phyloP scores from a whole-genome alignment of 2,329 filamentous ascomycete genomes.

The Epichloe glyceriae region DNA sequence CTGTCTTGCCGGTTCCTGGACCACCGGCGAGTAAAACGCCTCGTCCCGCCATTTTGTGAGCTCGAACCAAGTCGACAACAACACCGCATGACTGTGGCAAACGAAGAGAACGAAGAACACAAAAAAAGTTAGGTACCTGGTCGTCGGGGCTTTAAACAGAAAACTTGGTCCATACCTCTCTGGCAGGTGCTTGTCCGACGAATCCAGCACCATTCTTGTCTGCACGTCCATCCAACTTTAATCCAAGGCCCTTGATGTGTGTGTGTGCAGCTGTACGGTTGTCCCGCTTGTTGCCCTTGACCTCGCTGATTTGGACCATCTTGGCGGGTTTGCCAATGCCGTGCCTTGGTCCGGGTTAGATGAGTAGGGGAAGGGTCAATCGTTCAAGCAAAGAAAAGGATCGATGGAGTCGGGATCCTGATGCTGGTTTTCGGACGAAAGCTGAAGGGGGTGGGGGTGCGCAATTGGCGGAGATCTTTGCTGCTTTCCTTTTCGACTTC shows the following conservation, averaged over 20 bases:
- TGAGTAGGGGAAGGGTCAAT: background rate
- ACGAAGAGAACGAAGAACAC: background rate
- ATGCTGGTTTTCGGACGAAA: no score
- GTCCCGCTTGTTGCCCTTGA: constrained; percentile 88
- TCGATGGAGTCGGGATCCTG: no score
- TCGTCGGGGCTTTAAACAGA: constrained; percentile 8
- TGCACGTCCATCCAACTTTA: constrained; percentile 74
- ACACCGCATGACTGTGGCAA: constrained; percentile 71
- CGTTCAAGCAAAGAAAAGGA: background rate
- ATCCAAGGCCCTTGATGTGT: constrained; percentile 89
- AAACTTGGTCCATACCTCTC: constrained; percentile 52
- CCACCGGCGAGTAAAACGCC: constrained; percentile 89
- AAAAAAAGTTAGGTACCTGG: constrained; percentile 1
- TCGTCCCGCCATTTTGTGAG: constrained; percentile 94
- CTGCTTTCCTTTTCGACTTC: background rate
- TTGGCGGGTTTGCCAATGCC: constrained; percentile 21
- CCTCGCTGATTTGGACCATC: constrained; percentile 87
- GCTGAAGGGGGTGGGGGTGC: background rate
- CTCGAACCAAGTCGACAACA: constrained; percentile 87
- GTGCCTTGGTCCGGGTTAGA: background rate
- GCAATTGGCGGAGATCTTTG: background rate
- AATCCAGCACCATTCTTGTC: constrained; percentile 73
- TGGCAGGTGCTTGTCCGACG: constrained; percentile 73
- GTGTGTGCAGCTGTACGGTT: constrained; percentile 94
- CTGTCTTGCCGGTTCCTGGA: constrained; percentile 93